These are phyloP conservation scores for Colletotrichum sp. DNA, from an alignment of 2,329 filamentous ascomycete genomes.

Conservation along the genomic window DNA sequence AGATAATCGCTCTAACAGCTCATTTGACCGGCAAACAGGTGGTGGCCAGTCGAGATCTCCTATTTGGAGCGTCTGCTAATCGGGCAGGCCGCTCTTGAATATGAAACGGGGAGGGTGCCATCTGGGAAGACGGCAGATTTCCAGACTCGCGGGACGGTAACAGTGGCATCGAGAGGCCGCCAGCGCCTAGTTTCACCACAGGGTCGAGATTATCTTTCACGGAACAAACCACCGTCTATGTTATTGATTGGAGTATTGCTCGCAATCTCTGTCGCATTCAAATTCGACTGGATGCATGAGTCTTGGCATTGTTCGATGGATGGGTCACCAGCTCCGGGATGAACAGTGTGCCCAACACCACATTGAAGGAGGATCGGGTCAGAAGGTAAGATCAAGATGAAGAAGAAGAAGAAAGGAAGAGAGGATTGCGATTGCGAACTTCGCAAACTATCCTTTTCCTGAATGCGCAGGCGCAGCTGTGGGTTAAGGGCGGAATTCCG, in stretches of 20 bases:
- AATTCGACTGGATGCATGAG: not conserved
- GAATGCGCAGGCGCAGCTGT: not conserved
- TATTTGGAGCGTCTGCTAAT: not conserved
- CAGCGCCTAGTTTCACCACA: not conserved
- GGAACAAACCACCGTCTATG: not conserved
- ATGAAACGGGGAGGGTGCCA: not conserved
- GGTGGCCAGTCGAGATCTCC: not conserved
- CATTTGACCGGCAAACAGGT: not conserved
- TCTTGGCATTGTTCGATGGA: not conserved
- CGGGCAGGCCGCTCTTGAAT: not conserved
- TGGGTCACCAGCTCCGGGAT: not conserved
- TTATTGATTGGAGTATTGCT: not conserved
- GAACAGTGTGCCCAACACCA: not conserved
- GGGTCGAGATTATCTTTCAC: not conserved
- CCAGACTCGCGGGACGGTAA: not conserved
- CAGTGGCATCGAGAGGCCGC: not conserved
- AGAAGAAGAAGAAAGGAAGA: not conserved
- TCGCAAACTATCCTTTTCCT: not conserved
- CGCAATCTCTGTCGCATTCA: not conserved
- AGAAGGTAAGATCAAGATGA: not conserved
- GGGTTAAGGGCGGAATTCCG: not conserved
- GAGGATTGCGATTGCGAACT: rapidly evolving
- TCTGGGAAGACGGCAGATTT: not conserved
- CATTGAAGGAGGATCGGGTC: not conserved
- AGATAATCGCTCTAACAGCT: not conserved